Conservation (phyloP, 2,329 filamentous ascomycete genomes). For the Mycosphaerelloides madeirae region DNA sequence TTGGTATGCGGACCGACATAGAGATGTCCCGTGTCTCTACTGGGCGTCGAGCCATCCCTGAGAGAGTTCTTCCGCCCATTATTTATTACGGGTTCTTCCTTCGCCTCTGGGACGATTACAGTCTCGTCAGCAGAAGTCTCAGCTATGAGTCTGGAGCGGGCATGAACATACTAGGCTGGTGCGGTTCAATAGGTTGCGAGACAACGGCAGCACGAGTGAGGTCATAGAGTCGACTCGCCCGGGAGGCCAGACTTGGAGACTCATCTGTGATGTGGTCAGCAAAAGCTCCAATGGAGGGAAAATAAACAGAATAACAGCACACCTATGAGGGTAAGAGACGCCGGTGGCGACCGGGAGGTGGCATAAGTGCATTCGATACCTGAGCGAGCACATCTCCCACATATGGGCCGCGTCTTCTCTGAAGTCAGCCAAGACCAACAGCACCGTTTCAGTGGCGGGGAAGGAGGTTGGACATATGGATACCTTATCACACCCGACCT, state of each 20-base stretch:
- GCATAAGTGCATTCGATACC: constrained; percentile 17
- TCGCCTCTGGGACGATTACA: too few relatives aligned
- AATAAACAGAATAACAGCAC: not conserved
- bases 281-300: not conserved
- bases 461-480: not conserved
- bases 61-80: too few relatives aligned
- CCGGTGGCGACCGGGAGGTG: constrained; percentile 9
- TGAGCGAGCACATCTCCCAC: constrained; percentile 18
- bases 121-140: too few relatives aligned
- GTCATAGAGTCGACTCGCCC: constrained; percentile 17
- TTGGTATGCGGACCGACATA: constrained; percentile 22
- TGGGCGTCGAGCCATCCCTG: constrained; percentile 14
- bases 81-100: too few relatives aligned
- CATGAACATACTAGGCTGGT: not conserved
- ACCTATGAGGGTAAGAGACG: constrained; percentile 14
- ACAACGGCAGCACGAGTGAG: constrained; percentile 12
- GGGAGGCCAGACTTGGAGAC: constrained; percentile 14
- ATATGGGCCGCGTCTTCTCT: constrained; percentile 15
- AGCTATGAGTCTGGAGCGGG: too few relatives aligned
- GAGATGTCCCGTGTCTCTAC: constrained; percentile 17
- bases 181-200: not conserved
- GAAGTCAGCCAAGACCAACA: too few relatives aligned
- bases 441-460: not conserved
- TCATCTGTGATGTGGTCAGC: constrained; percentile 14
- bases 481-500: constrained; percentile 20